Base-by-base conservation (phyloP, 2,329 filamentous ascomycete species). In the Lasiodiplodia gonubiensis region DNA sequence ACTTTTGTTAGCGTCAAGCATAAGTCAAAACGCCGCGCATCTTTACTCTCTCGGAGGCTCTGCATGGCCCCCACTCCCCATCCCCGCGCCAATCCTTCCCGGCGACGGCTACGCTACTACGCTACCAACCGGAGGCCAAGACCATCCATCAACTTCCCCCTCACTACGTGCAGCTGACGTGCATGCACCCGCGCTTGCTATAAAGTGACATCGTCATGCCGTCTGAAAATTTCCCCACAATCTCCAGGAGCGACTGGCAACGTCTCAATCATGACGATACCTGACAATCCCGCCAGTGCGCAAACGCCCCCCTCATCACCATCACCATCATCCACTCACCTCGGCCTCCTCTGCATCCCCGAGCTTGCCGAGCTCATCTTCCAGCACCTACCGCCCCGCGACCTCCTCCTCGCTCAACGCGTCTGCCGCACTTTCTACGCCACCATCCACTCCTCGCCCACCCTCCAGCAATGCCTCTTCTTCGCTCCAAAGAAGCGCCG, bases 331-430 rank as follows among this genome's bases (percentile, higher is more conserved):
- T 12, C 49, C 18, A 66, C 21, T 8, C 42, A 46, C 42, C 42
- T 46, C 42, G 52, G 66, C 49, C 48, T 68, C 35, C 53, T 63
- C 59, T 51, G 35, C 37, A 57, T 54, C 48, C 51, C 49, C 49
- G 66, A 68, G 51, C 51, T 68, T 7, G 46, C 57, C 48, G 66
- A 68, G 66, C 66, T 64, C 8, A 46, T 68, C 66, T 42, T 68
- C 27, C 35, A 49, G 35, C 53, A 68, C 60, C 66, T 68, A 2
- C 59, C 59, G 4, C 48, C 55, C 25, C 57, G 60, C 33, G 60
- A 64, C 18, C 21, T 68, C 18, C 49, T 64, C 30, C 60, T 35
- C 49, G 46, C 35, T 18, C 66, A 68, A 46, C 35, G 23, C n/a
- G 60, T 68, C 16, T 68, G 66, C 60, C 46, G 52, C 35, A 35